These are phyloP conservation scores for Euclidium syriacum DNA, from an alignment of 345 rosid species.

Conservation along the genomic window DNA sequence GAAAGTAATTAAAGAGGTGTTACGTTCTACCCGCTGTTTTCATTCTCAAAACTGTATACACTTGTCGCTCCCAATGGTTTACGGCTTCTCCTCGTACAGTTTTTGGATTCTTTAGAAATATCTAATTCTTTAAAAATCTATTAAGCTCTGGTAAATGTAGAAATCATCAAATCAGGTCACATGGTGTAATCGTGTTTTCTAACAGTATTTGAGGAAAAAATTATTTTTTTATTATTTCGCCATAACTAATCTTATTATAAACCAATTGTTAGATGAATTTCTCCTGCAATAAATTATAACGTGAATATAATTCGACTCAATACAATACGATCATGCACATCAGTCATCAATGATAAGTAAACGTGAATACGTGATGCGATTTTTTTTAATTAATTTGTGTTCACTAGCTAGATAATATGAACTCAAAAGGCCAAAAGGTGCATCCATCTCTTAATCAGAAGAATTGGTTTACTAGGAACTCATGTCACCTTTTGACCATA, in stretches of 20 bases:
- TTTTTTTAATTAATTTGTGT: neutral
- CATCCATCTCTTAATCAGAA: neutral
- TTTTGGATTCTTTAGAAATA: neutral
- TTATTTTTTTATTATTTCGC: neutral
- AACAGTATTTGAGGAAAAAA: neutral
- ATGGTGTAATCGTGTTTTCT: neutral
- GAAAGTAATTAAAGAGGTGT: neutral
- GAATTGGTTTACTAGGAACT: neutral
- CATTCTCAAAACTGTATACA: slow-evolving; percentile 3
- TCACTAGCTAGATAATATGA: too few species aligned
- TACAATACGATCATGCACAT: too few species aligned
- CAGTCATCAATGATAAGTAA: too few species aligned
- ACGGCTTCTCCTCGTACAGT: neutral
- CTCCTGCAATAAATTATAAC: neutral
- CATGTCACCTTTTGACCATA: neutral
- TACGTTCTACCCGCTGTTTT: slow-evolving; percentile 6
- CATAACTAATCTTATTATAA: neutral
- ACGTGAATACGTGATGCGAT: too few species aligned
- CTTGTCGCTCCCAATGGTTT: slow-evolving; percentile 3
- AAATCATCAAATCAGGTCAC: neutral
- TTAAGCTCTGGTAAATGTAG: neutral
- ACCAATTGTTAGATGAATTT: neutral
- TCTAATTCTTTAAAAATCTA: neutral
- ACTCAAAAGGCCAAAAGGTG: too few species aligned
- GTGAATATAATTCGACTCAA: too few species aligned